Evolutionary conservation across 1,139 yeast genomes (phyloP), one percentile per base, ranked within the genome.

Genomic region (Zygosaccharomyces sapae): DNA sequence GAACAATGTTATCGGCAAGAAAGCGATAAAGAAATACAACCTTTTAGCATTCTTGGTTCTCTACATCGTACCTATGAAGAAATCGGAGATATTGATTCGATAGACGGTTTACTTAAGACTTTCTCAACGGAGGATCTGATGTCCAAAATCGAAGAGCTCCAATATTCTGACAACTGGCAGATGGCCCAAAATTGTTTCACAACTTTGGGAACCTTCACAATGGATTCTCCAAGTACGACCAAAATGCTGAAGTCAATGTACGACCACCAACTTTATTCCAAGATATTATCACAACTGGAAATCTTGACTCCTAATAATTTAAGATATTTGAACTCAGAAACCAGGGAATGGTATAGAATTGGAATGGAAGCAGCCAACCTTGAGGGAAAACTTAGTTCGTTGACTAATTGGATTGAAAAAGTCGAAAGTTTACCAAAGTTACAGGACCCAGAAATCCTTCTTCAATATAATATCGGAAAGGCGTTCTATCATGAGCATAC

Each of bases 141-240:
- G 16, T 89, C 87, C 49, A 87, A 87, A 61, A 75, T 90, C 33
- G 71, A 81, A 5, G 86, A 88, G 47, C 81, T 90, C 51, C 95
- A 88, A 57, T 89, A 86, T 55, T 84, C 87, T 48, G 92, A 88
- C 41, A 83, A 83, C 58, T 88, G 97, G 96, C 77, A 81, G 35
- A 75, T 88, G 57, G 96, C 97, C 0, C 86, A 86, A 53, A 92
- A 86, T 53, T 88, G 96, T 37, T 84, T 88, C 56, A 83, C 83
- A 47, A 86, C 85, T 0, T 67, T 86, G 38, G 78, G 87, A 12
- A 74, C 74, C 13, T 53, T 55, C 38, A 58, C 68, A n/a, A 66
- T 70, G 19, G 62, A 67, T 13, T 46, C 56, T 4, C 43, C 48
- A 4, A 50, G 58, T 1, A 61, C 61, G 9, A 59, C 61, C 7